These are phyloP conservation scores for Musa acuminata DNA, from an alignment of 176 grass and related monocot genomes.

Conservation along the genomic window DNA sequence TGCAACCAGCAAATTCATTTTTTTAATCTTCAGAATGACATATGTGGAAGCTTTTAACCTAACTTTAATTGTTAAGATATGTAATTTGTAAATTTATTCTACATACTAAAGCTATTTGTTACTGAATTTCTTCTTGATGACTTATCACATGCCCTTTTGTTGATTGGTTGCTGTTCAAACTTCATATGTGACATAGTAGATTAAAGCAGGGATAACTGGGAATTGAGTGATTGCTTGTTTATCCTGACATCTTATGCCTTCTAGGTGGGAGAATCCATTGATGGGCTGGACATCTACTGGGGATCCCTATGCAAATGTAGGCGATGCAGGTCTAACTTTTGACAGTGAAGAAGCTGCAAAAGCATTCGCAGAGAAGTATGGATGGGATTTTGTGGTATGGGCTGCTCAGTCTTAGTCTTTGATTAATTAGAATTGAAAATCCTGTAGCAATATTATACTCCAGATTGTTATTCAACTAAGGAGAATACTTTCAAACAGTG, in stretches of 20 bases:
- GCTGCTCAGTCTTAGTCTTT: neutral
- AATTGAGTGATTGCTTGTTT: neutral
- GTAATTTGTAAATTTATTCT: no score
- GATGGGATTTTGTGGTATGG: conserved; percentile 88
- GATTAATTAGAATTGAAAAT: neutral
- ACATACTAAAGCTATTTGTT: no score
- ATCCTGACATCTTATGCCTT: conserved; percentile 12
- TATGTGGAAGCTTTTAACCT: no score
- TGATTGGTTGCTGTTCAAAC: no score
- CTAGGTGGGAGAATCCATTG: conserved; percentile 96
- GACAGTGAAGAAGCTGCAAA: conserved; percentile 79
- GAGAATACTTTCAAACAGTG: neutral
- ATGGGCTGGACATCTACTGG: conserved; percentile 99
- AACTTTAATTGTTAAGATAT: no score
- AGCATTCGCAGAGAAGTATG: conserved; percentile 81
- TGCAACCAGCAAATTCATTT: no score
- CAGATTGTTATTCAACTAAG: neutral
- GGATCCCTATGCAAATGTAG: conserved; percentile 95
- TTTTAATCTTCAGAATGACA: no score
- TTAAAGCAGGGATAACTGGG: neutral
- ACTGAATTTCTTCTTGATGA: no score
- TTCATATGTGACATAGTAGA: neutral
- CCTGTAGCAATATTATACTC: neutral
- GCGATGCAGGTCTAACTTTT: conserved; percentile 69
- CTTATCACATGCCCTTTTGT: no score